Evolutionary conservation across 371 early-diverging fungal species (phyloP).

Genomic region (Mortierella sp.): DNA sequence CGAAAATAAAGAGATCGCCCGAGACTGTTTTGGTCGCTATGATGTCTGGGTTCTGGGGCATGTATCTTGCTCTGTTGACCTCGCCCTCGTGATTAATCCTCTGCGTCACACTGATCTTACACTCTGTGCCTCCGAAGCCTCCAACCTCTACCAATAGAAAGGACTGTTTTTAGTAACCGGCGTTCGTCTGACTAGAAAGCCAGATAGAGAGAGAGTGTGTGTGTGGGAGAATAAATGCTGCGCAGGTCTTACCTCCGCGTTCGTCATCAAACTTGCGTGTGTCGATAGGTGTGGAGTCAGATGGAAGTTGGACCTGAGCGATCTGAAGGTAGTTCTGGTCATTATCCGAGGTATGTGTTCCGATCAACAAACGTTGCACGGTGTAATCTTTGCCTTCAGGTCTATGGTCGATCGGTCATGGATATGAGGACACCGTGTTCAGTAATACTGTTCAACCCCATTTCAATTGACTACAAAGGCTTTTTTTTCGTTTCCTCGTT

Average conservation of each 20-base stretch:
- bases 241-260: constrained; percentile 66
- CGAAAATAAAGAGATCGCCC: constrained; percentile 96
- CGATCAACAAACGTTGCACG: constrained; percentile 88
- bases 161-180: background rate
- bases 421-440: background rate
- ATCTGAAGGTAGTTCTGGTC: constrained; percentile 97
- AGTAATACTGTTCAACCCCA: background rate
- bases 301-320: constrained; percentile 90
- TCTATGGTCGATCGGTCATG: constrained; percentile 56
- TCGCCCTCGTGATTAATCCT: constrained; percentile 95
- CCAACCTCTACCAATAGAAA: constrained; percentile 72
- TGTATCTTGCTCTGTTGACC: constrained; percentile 95
- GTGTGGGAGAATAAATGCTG: background rate
- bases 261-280: constrained; percentile 80
- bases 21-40: constrained; percentile 95
- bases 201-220: too few relatives aligned
- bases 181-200: background rate
- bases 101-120: constrained; percentile 89
- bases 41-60: constrained; percentile 92
- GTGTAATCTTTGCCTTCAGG: constrained; percentile 94
- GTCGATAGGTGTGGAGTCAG: constrained; percentile 74
- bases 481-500: background rate
- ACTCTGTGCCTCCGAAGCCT: constrained; percentile 81
- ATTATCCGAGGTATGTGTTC: constrained; percentile 97
- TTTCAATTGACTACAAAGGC: background rate